Evolutionary conservation across 164 flowering plant genomes (phyloP), one percentile per base, ranked within the genome.

Genomic region (Dillenia turbinata): DNA sequence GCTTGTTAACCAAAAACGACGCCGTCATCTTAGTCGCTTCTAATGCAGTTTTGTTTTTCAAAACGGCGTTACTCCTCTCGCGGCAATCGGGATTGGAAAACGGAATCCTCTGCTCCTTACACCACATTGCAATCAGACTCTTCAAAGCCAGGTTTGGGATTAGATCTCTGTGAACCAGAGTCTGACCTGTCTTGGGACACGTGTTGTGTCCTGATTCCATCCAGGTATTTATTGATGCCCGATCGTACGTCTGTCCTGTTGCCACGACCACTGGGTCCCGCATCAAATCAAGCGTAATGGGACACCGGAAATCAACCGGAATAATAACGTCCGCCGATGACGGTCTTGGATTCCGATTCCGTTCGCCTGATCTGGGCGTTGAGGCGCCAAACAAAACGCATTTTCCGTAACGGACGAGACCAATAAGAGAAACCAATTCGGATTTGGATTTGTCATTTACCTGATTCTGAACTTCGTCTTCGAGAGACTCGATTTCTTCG

Each of bases 121-220:
- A 92, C 98, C 98, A 92, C 64, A 75, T 59, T 10, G 78, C 74
- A n/a, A 92, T 90, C 49, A 86, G 68, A 50, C 75, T 90, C 76
- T 72, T 85, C 74, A 92, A 56, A 0, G 93, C 87, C 0, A 54
- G 75, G 71, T 92, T 92, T 0, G 95, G 84, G 15, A 85, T 75
- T 11, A 90, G 70, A 54, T 77, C 56, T 14, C 85, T 69, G 70
- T 85, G 87, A 67, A 73, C 19, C 64, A 92, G 75, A 22, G 68
- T 62, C 72, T 92, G 98, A 47, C 95, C 96, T 5, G 96, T 86
- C 63, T 90, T 92, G 0, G 98, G 98, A 71, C 98, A 92, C 75
- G 96, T 85, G 71, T 68, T 62, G 76, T 85, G 95, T 0, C 96
- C 98, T 0, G 96, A 81, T 48, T 84, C 89, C 61, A 92, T 75